Conservation (phyloP, 441 rosid genomes). For the Gossypium davidsonii region DNA sequence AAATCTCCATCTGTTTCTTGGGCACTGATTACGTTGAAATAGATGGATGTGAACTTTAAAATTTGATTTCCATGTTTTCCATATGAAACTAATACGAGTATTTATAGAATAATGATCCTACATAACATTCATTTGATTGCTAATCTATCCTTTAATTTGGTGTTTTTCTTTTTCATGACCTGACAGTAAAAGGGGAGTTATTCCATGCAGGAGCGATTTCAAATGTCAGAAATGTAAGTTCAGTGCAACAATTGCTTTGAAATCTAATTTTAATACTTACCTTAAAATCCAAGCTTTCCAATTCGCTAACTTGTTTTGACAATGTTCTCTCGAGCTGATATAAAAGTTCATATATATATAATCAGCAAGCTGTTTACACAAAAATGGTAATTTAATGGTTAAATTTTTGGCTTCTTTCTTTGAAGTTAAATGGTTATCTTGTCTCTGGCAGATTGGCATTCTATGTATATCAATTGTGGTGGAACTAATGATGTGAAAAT, state of each 20-base stretch:
- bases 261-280: background rate
- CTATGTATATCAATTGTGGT: slow-evolving; percentile 29
- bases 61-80: background rate
- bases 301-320: background rate
- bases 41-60: background rate
- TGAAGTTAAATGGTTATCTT: background rate
- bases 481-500: slow-evolving; percentile 19
- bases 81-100: background rate
- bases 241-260: background rate
- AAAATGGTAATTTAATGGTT: background rate
- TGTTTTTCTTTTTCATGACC: slow-evolving; percentile 6
- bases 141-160: slow-evolving; percentile 7
- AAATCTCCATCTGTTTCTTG: background rate
- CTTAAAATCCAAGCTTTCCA: background rate
- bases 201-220: slow-evolving; percentile 23
- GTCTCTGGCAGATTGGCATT: slow-evolving; percentile 26
- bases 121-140: background rate
- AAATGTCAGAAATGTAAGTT: slow-evolving; percentile 29
- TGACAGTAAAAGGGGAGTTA: slow-evolving; percentile 21
- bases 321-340: background rate
- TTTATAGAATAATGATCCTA: slow-evolving; percentile 1
- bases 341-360: background rate
- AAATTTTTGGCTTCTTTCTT: background rate
- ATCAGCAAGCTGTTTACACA: background rate
- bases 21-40: background rate